phyloP scores from a whole-genome alignment of 345 rosid species.

The Combretum micranthum region DNA sequence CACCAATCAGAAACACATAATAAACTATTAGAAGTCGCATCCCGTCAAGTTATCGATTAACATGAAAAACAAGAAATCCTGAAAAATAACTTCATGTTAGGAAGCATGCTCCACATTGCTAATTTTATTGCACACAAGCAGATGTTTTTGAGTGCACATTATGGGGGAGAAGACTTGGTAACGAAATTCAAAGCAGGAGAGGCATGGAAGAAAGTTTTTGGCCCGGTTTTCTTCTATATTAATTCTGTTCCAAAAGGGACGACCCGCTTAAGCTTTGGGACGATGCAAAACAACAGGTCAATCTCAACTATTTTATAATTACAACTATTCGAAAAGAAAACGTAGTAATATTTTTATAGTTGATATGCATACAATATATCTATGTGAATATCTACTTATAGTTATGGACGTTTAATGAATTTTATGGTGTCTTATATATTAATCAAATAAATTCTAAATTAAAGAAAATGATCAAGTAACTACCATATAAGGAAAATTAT shows the following conservation, averaged over 20 bases:
- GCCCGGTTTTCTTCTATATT: constrained; percentile 71
- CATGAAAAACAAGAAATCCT: too few species aligned
- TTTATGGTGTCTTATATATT: too few species aligned
- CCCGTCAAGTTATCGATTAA: too few species aligned
- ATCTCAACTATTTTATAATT: not conserved
- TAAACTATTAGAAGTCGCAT: too few species aligned
- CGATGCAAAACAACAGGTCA: constrained; percentile 76
- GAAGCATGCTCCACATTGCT: not conserved
- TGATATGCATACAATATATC: too few species aligned
- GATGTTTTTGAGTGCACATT: constrained; percentile 93
- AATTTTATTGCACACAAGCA: constrained; percentile 3
- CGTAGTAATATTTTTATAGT: too few species aligned
- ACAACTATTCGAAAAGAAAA: not conserved
- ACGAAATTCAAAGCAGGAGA: constrained; percentile 54
- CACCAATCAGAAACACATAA: too few species aligned
- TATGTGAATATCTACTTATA: too few species aligned
- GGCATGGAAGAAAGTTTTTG: constrained; percentile 90
- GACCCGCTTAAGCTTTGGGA: constrained; percentile 56
- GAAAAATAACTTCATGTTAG: not conserved
- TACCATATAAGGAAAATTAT: too few species aligned
- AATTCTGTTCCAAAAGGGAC: constrained; percentile 29
- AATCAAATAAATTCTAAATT: too few species aligned
- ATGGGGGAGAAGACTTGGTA: constrained; percentile 73
- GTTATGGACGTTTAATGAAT: too few species aligned
- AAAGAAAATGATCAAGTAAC: too few species aligned